Base-by-base conservation (phyloP, 345 rosid species). In the Gossypium rotundifolium region DNA sequence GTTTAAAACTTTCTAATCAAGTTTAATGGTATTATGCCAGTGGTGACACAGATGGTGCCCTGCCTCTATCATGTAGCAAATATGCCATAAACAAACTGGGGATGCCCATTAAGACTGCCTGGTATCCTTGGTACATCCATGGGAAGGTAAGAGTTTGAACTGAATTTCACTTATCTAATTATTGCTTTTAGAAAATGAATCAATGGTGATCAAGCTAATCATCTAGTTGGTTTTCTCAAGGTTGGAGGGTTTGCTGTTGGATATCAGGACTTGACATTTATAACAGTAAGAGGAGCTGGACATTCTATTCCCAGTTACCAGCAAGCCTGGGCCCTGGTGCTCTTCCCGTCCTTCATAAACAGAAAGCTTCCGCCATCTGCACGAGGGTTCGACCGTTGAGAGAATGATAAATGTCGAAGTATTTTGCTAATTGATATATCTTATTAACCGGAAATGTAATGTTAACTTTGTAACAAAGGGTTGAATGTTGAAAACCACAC, bases 281-380 rank as follows among this genome's bases (percentile, higher is more conserved):
- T 55, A 55, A 20, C 60, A 18, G 60, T 55, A 55, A 55, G 60
- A 20, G 60, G 27, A 20, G 60, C 27, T 55, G 27, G 60, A 55
- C 60, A 55, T 55, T 55, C n/a, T 27, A 65, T 71, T 16, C 65
- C 74, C 2, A 71, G 62, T 44, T 54, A 71, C 64, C 74, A 71
- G 20, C 33, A 64, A 55, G 74, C 55, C 8, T 9, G 64, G 16
- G 74, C 74, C 6, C 74, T 71, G 27, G 60, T 52, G 3, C 59
- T 71, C 45, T 46, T 71, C 46, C n/a, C 74, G 2, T 71, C 52
- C 54, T 71, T 69, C 44, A 14, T 71, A 33, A 27, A 38, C 2
- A 40, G 51, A 29, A 57, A 54, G 14, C 64, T 54, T 40, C 74
- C 22, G 16, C 65, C 74, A 17, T 18, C 53, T 16, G 17, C 65